These are phyloP conservation scores for Flammula alnicola DNA, from an alignment of 1,284 basidiomycete species.

Conservation along the genomic window DNA sequence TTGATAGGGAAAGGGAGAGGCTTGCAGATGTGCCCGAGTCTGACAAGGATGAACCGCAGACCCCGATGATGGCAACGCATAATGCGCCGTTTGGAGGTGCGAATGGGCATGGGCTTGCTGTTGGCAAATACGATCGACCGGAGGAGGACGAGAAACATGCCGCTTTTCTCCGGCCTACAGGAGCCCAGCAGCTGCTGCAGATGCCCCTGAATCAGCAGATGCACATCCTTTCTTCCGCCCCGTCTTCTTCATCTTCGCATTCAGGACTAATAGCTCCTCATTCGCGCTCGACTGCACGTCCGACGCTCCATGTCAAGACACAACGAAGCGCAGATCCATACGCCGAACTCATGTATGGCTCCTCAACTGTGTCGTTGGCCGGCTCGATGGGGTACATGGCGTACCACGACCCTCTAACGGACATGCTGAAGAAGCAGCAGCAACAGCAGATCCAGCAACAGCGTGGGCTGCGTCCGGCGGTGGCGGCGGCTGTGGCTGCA, in stretches of 20 bases:
- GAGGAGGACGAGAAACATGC: no score
- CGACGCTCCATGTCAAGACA: constrained; percentile 27
- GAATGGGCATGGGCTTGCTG: no score
- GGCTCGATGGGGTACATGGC: constrained; percentile 20
- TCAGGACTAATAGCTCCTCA: constrained; percentile 22
- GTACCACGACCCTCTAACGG: constrained; percentile 19
- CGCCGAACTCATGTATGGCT: constrained; percentile 4
- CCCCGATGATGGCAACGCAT: no score
- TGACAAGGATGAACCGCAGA: no score
- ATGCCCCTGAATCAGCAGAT: no score
- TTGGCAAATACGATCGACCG: no score
- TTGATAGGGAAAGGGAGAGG: neutral
- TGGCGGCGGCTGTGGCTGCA: neutral
- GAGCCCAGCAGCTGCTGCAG: no score
- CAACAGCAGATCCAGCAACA: no score
- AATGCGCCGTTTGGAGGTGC: no score
- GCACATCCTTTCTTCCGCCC: no score
- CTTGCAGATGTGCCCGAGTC: constrained; percentile 7
- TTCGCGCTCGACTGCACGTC: constrained; percentile 26
- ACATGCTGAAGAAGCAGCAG: constrained; percentile 15
- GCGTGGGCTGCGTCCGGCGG: no score
- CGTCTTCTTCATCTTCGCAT: neutral
- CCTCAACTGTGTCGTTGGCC: constrained; percentile 11
- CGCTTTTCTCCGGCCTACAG: no score
- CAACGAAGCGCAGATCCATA: constrained; percentile 9